Conservation (phyloP, 805 yeast species). For the Spencermartinsiella europaea region DNA sequence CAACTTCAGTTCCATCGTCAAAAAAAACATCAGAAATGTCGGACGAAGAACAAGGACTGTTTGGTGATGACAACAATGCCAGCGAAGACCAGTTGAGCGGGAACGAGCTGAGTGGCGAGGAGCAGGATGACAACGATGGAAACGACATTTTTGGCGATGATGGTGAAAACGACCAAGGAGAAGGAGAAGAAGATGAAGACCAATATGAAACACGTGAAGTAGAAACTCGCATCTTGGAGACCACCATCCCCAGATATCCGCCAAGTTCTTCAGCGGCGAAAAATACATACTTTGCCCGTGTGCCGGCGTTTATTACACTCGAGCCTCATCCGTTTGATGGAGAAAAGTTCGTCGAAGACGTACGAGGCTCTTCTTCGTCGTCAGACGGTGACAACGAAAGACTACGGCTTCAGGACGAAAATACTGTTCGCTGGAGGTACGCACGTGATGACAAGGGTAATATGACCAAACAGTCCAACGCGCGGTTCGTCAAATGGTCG, state of each 20-base stretch:
- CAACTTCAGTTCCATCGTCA: too few relatives aligned
- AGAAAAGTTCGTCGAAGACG: conserved; percentile 51
- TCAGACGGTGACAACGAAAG: conserved; percentile 35
- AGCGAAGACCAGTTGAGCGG: background rate
- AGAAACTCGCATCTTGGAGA: conserved; percentile 17
- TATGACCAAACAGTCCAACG: conserved; percentile 78
- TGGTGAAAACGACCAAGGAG: background rate
- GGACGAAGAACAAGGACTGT: background rate
- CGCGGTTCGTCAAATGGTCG: conserved; percentile 88
- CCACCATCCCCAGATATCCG: conserved; percentile 32
- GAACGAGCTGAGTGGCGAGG: background rate
- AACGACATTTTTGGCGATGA: background rate
- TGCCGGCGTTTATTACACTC: conserved; percentile 78
- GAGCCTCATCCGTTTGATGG: conserved; percentile 89
- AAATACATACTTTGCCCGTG: conserved; percentile 46
- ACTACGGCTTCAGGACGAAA: conserved; percentile 59
- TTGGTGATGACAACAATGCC: too few relatives aligned
- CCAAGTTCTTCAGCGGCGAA: conserved; percentile 22
- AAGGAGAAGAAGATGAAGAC: background rate
- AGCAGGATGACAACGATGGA: background rate
- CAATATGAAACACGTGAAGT: background rate
- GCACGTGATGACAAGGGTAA: conserved; percentile 62
- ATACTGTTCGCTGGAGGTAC: conserved; percentile 93
- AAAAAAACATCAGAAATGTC: background rate
- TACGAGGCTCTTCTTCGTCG: conserved; percentile 33